Percentiles rank a stretch among this genome's conserved stretches.
These are phyloP conservation scores for Citrullus colocynthis DNA, from an alignment of 306 rosid species.

Conservation along the genomic window DNA sequence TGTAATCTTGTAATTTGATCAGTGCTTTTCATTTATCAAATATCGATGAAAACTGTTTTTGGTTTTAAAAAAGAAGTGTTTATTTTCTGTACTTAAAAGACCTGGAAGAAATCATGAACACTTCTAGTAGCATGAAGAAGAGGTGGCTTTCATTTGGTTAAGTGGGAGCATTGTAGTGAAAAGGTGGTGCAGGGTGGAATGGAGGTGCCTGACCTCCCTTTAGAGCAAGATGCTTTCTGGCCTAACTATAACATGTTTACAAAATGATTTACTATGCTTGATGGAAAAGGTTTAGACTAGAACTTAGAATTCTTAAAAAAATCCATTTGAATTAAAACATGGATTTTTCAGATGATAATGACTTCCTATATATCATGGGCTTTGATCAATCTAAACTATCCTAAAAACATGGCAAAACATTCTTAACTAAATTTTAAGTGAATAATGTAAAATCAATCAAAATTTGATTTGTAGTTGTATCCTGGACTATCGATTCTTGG, in stretches of 20 bases:
- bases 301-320: neutral
- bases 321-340: neutral
- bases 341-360: neutral
- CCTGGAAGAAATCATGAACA: neutral
- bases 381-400: neutral
- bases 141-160: neutral
- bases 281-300: neutral
- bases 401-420: neutral
- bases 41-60: no score
- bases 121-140: neutral
- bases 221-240: neutral
- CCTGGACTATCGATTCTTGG: neutral
- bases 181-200: neutral
- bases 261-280: neutral
- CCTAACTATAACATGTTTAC: neutral
- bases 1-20: neutral
- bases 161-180: neutral
- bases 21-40: neutral
- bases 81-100: neutral
- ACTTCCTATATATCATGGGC: neutral
- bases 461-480: neutral
- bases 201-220: neutral
- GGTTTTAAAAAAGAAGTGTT: neutral
- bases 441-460: neutral
- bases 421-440: neutral